Evolutionary conservation across 1,139 yeast genomes (phyloP).

Genomic region (Suzukiozyma palmioleophila): DNA sequence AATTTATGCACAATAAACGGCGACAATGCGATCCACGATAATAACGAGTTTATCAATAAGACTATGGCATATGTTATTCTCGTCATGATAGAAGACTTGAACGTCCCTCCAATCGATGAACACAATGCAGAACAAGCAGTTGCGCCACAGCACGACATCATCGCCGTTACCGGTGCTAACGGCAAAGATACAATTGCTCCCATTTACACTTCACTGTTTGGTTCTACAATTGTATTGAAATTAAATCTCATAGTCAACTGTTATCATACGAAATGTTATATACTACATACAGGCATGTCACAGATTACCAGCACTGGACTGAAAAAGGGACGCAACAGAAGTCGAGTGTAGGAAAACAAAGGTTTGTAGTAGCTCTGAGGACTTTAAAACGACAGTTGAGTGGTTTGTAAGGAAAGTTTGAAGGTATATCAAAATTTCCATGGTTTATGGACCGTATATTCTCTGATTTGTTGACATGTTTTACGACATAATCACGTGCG

Average conservation of each 20-base stretch:
- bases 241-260: too few species aligned
- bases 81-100: constrained; percentile 59
- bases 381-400: too few species aligned
- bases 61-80: constrained; percentile 81
- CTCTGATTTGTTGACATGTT: too few species aligned
- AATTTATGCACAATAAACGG: constrained; percentile 75
- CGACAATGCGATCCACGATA: constrained; percentile 89
- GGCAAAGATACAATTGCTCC: constrained; percentile 83
- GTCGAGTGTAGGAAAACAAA: too few species aligned
- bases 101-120: constrained; percentile 55
- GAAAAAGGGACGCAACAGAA: too few species aligned
- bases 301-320: too few species aligned
- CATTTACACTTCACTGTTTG: constrained; percentile 37
- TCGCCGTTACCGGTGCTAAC: constrained; percentile 50
- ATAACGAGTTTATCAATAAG: constrained; percentile 68
- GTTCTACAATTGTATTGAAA: background rate
- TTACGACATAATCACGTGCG: background rate
- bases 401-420: too few species aligned
- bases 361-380: too few species aligned
- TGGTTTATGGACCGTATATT: too few species aligned
- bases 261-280: too few species aligned
- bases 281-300: too few species aligned
- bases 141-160: constrained; percentile 83
- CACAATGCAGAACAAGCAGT: constrained; percentile 73
- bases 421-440: too few species aligned